Conservation (phyloP, 768 basidiomycete species). For the Boletus rufocinnamomeus region DNA sequence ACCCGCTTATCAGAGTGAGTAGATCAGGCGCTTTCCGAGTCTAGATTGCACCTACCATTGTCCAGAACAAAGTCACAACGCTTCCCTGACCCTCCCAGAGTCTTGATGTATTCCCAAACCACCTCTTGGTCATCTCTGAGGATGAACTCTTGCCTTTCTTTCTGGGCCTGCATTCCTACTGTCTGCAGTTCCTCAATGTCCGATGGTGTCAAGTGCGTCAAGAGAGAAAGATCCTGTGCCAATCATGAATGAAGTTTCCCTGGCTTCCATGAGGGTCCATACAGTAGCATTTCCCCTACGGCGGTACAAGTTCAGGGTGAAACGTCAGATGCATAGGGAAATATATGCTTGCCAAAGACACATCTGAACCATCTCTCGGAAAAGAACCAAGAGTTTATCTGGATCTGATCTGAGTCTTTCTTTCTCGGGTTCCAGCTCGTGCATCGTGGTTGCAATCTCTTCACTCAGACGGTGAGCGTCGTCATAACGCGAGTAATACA, state of each 20-base stretch:
- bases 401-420: conserved; percentile 46
- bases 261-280: conserved; percentile 17
- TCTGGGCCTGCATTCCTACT: conserved; percentile 79
- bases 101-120: conserved; percentile 73
- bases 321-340: neutral
- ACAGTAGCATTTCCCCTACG: conserved; percentile 94
- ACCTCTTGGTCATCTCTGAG: conserved; percentile 77
- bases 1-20: conserved; percentile 56
- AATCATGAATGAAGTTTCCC: neutral
- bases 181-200: conserved; percentile 84
- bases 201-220: conserved; percentile 79
- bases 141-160: conserved; percentile 75
- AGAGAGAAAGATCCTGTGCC: conserved; percentile 84
- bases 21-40: neutral
- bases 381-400: conserved; percentile 61
- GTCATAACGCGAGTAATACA: neutral
- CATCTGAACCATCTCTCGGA: conserved; percentile 88
- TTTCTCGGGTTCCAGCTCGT: conserved; percentile 58
- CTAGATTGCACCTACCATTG: conserved; percentile 57
- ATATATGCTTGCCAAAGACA: conserved; percentile 60
- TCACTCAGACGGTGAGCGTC: neutral
- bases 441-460: conserved; percentile 78
- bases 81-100: conserved; percentile 41
- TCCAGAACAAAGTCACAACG: conserved; percentile 89
- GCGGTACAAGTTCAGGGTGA: conserved; percentile 3